Conservation (phyloP, 2,329 filamentous ascomycete species). For the Talaromyces amestolkiae region DNA sequence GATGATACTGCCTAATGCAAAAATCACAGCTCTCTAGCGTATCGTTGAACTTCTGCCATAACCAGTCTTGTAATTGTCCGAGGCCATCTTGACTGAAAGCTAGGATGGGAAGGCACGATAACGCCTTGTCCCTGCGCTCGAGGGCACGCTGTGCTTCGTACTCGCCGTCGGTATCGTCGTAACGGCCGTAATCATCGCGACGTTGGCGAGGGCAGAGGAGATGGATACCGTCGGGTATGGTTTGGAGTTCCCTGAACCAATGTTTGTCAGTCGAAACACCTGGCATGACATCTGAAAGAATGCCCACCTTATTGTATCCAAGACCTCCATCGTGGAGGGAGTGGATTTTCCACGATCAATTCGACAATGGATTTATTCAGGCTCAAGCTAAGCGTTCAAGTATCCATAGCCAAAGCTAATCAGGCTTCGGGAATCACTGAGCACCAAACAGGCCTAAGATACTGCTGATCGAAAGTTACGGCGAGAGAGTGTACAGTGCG, state of each 20-base stretch:
- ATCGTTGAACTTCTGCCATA: conserved; percentile 56
- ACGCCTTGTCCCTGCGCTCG: conserved; percentile 59
- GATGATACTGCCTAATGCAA: conserved; percentile 73
- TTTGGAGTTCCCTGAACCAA: conserved; percentile 41
- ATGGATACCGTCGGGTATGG: conserved; percentile 52
- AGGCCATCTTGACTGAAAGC: conserved; percentile 63
- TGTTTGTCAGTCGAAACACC: not conserved
- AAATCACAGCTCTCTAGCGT: conserved; percentile 64
- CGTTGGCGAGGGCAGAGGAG: conserved; percentile 66
- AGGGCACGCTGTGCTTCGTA: conserved; percentile 54
- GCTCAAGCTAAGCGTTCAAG: not conserved
- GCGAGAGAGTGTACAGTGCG: not conserved
- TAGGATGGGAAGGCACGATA: conserved; percentile 67
- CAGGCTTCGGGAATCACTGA: too few species aligned
- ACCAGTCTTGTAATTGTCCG: conserved; percentile 59
- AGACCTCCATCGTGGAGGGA: conserved; percentile 38
- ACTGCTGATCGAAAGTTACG: not conserved
- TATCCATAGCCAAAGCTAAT: conserved; percentile 2
- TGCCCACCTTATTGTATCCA: conserved; percentile 42
- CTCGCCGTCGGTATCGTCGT: conserved; percentile 57
- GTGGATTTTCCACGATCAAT: not conserved
- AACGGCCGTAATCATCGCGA: conserved; percentile 63
- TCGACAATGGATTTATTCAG: not conserved
- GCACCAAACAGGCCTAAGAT: not conserved
- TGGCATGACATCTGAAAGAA: not conserved